Conservation (phyloP, 2,329 filamentous ascomycete species). For the Aspergillus uvarum region DNA sequence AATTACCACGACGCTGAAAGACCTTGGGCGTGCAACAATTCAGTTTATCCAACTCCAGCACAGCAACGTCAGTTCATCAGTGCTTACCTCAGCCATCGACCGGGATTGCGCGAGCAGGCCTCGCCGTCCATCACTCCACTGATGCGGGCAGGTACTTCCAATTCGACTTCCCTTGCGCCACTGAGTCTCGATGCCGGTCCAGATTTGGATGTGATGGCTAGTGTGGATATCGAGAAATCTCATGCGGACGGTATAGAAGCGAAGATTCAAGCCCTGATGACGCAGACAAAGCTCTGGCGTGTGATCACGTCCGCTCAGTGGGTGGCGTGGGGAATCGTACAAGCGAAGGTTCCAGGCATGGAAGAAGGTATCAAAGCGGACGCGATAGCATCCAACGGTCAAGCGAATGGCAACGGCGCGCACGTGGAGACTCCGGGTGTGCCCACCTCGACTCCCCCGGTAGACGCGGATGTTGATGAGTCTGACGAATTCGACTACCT, state of each 20-base stretch:
- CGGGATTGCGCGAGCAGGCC: slow-evolving; percentile 45
- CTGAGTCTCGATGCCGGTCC: slow-evolving; percentile 81
- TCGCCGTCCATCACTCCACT: slow-evolving; percentile 31
- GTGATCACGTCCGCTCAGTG: slow-evolving; percentile 84
- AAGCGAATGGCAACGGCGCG: slow-evolving; percentile 12
- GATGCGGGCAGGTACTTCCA: slow-evolving; percentile 54
- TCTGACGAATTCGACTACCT: slow-evolving; percentile 90
- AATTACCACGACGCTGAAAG: slow-evolving; percentile 79
- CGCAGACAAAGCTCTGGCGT: slow-evolving; percentile 82
- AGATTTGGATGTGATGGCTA: slow-evolving; percentile 50
- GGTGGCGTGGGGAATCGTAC: slow-evolving; percentile 95
- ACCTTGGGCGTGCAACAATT: slow-evolving; percentile 67
- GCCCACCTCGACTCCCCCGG: slow-evolving; percentile 23
- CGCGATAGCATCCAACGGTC: slow-evolving; percentile 18
- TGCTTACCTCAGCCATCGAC: slow-evolving; percentile 80
- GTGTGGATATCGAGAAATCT: slow-evolving; percentile 59
- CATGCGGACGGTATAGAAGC: slow-evolving; percentile 65
- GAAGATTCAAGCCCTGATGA: slow-evolving; percentile 68
- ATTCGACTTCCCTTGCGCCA: slow-evolving; percentile 53
- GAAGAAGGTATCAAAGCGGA: slow-evolving; percentile 44
- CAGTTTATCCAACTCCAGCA: slow-evolving; percentile 71
- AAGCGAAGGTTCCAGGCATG: slow-evolving; percentile 80
- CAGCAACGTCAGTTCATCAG: slow-evolving; percentile 83
- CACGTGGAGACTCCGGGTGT: slow-evolving; percentile 10
- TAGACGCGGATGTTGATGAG: slow-evolving; percentile 54